Base-by-base conservation (phyloP, 805 yeast genomes). In the Barnettozyma botsteinii region DNA sequence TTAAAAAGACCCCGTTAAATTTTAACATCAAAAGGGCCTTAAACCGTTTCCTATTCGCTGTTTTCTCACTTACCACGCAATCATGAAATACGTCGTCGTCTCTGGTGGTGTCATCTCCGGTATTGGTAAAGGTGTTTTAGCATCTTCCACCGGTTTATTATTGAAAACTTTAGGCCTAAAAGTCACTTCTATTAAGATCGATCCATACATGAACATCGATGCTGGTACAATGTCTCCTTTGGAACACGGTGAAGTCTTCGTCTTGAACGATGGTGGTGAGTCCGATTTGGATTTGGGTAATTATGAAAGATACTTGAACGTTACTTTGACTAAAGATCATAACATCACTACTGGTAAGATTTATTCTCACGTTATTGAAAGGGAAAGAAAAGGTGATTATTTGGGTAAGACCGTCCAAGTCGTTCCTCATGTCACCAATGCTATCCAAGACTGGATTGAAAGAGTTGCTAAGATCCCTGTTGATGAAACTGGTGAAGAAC, bases 41-140 rank as follows among this genome's bases (percentile, higher is more conserved):
- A 28, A 21, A 9, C 6, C 9, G 8, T 21, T 21, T 21, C 23
- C 9, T 21, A n/a, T n/a, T n/a, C n/a, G 6, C 23, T 6, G 6
- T 21, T 21, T 7, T 21, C 6, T 21, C 23, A 7, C 23, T 9
- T 21, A 9, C 23, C 11, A 20, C 19, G 7, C 14, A 25, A 34
- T 15, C n/a, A 91, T 93, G 98, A 93, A 93, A 69, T 93, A 88
- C 96, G 98, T 93, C 57, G 94, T 93, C 57, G 98, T 93, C 34
- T 89, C 98, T 44, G 98, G 98, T 64, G 98, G 98, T 77, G 99
- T 93, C 55, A 93, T 93, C 54, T 85, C 96, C 56, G 99, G 99
- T 69, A 93, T 93, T 62, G 99, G 99, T 64, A 93, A 93, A 65
- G 99, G 99, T 65, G 98, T 93, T 48, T 73, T 84, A 44, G 98